Percentiles rank a stretch among this genome's conserved stretches.
Conservation (phyloP, 768 basidiomycete species). For the Lactifluus subvellereus region DNA sequence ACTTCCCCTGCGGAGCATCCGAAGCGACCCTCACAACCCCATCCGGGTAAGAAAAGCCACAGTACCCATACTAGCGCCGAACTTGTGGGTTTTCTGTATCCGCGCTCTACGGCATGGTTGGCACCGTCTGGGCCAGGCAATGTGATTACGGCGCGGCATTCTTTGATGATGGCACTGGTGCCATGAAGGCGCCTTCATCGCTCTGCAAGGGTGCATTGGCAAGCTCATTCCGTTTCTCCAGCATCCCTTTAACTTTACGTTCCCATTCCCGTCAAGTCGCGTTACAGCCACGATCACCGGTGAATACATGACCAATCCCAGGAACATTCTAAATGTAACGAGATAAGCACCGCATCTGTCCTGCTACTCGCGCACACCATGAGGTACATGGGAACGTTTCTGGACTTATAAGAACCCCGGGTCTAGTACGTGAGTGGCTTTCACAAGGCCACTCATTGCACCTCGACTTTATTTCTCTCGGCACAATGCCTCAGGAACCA, state of each 20-base stretch:
- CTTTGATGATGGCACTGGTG: background rate
- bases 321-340: background rate
- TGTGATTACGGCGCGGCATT: background rate
- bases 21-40: background rate
- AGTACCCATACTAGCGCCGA: background rate
- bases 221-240: background rate
- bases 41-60: background rate
- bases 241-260: background rate
- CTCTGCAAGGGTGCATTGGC: slow-evolving; percentile 1
- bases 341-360: background rate
- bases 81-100: background rate
- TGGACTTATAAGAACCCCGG: background rate
- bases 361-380: background rate
- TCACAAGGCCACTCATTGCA: background rate
- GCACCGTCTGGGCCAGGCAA: background rate
- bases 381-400: background rate
- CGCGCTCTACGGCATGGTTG: background rate
- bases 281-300: background rate
- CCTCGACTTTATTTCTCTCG: background rate
- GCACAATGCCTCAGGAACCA: background rate
- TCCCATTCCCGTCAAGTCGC: background rate
- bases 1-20: background rate
- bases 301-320: background rate
- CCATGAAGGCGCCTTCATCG: slow-evolving; percentile 1
- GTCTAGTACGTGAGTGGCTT: no score